These are phyloP conservation scores for Escallonia herrerae DNA, from an alignment of 129 eudicot species.

Conservation along the genomic window DNA sequence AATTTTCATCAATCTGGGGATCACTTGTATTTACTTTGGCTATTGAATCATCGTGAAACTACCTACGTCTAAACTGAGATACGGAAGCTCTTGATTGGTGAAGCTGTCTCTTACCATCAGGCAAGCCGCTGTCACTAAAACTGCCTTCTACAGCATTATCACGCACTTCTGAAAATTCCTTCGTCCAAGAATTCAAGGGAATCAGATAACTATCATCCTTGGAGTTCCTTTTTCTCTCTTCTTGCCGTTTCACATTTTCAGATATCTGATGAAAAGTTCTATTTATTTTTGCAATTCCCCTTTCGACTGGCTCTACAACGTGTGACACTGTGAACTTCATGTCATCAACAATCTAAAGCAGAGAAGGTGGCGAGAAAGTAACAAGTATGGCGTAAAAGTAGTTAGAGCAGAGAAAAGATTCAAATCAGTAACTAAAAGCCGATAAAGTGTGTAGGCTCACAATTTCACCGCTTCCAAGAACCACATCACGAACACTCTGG, in stretches of 20 bases:
- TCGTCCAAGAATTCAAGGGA: conserved; percentile 62
- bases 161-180: conserved; percentile 55
- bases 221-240: conserved; percentile 51
- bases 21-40: neutral
- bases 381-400: neutral
- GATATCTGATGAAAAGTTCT: conserved; percentile 87
- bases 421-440: neutral
- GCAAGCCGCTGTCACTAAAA: conserved; percentile 68
- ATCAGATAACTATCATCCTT: conserved; percentile 74
- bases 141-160: conserved; percentile 59
- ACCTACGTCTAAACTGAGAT: conserved; percentile 36
- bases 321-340: conserved; percentile 97
- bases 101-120: conserved; percentile 36
- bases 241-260: conserved; percentile 64
- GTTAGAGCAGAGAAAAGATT: neutral
- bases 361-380: neutral
- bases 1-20: neutral
- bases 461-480: conserved; percentile 90
- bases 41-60: conserved; percentile 13
- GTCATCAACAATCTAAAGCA: conserved; percentile 74
- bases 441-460: conserved; percentile 25
- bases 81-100: conserved; percentile 34
- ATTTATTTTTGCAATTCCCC: conserved; percentile 77
- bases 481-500: conserved; percentile 90
- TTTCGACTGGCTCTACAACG: conserved; percentile 93